Percentiles rank a stretch among this genome's conserved stretches.
These are phyloP conservation scores for Coprinopsis cinerea DNA, from an alignment of 768 basidiomycete genomes.

Conservation along the genomic window DNA sequence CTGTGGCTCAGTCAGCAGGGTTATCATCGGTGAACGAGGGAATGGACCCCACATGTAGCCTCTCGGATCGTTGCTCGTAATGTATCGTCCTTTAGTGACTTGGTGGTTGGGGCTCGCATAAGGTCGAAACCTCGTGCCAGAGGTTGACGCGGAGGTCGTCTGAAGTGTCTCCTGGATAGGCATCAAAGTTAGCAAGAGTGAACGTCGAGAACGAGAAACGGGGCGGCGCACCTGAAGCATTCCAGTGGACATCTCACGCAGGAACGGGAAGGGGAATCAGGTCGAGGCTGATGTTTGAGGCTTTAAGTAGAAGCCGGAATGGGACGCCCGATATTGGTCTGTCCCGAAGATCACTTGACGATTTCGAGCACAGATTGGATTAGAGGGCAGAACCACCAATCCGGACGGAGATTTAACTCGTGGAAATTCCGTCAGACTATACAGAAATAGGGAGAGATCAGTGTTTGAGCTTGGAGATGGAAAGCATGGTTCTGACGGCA, in stretches of 20 bases:
- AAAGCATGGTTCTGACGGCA: constrained; percentile 11
- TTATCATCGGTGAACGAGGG: neutral
- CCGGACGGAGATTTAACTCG: constrained; percentile 15
- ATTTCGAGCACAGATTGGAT: constrained; percentile 12
- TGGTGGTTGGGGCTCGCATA: constrained; percentile 74
- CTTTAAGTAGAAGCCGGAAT: constrained; percentile 21
- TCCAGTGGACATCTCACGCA: constrained; percentile 34
- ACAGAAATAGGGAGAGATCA: constrained; percentile 13
- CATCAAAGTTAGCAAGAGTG: constrained; percentile 10
- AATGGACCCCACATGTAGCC: constrained; percentile 69
- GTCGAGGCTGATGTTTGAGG: constrained; percentile 10
- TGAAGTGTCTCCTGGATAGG: constrained; percentile 35
- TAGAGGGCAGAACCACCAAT: constrained; percentile 6
- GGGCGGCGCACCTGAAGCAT: constrained; percentile 35
- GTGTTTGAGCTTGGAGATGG: constrained; percentile 5
- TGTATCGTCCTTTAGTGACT: constrained; percentile 82
- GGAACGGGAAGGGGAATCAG: constrained; percentile 19
- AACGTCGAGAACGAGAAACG: constrained; percentile 6
- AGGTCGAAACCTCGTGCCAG: constrained; percentile 51
- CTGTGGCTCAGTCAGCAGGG: constrained; percentile 29
- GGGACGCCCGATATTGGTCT: constrained; percentile 9
- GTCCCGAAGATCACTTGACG: constrained; percentile 11
- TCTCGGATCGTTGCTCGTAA: constrained; percentile 83
- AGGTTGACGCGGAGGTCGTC: constrained; percentile 28
- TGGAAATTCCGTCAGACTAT: constrained; percentile 12